These are phyloP conservation scores for Colletotrichum sp. DNA, from an alignment of 2,329 filamentous ascomycete species.

Conservation along the genomic window DNA sequence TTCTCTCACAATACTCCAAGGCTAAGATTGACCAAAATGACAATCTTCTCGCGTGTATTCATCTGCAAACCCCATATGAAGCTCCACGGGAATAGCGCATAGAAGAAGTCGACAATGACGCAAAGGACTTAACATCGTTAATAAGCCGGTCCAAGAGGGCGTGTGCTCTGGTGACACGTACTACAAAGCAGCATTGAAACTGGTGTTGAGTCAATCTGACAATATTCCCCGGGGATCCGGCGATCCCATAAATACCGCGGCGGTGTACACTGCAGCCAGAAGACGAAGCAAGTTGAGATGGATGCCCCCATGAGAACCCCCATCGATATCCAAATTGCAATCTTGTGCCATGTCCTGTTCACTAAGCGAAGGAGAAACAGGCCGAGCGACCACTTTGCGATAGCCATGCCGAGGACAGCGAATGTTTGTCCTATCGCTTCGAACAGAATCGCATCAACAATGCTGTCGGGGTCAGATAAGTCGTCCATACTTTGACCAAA, in stretches of 20 bases:
- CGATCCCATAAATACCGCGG: constrained; percentile 18
- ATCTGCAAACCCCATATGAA: constrained; percentile 44
- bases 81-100: constrained; percentile 44
- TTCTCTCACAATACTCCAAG: constrained; percentile 39
- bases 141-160: neutral
- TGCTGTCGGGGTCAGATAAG: constrained; percentile 16
- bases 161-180: neutral
- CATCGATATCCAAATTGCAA: constrained; percentile 37
- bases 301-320: constrained; percentile 16
- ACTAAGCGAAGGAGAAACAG: constrained; percentile 43
- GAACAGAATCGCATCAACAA: constrained; percentile 30
- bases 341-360: constrained; percentile 33
- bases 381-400: constrained; percentile 41
- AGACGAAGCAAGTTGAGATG: constrained; percentile 15
- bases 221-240: constrained; percentile 18
- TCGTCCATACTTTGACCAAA: neutral
- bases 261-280: constrained; percentile 24
- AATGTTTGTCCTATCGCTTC: constrained; percentile 39
- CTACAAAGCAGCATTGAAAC: constrained; percentile 17
- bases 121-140: neutral
- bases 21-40: constrained; percentile 38
- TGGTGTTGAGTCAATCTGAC: constrained; percentile 18
- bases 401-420: constrained; percentile 40
- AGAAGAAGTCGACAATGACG: constrained; percentile 40
- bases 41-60: constrained; percentile 37